Conservation (phyloP, 1,139 yeast genomes). For the Meyerozyma athensensis region DNA sequence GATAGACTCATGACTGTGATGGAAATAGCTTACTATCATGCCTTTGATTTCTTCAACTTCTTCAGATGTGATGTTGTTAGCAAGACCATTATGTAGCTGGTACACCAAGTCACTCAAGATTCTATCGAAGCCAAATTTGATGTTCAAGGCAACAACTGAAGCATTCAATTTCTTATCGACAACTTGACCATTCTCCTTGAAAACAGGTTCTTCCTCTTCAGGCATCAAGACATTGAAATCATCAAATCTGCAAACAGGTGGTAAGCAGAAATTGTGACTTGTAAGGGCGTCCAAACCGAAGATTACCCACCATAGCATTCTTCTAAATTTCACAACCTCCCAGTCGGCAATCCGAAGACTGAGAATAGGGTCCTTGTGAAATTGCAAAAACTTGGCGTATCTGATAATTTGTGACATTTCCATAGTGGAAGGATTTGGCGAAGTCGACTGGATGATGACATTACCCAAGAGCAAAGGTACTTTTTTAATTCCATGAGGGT, state of each 20-base stretch:
- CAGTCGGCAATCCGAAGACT: conserved; percentile 45
- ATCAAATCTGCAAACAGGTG: conserved; percentile 50
- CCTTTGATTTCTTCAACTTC: conserved; percentile 42
- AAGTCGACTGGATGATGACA: conserved; percentile 50
- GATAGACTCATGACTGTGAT: conserved; percentile 45
- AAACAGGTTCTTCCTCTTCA: conserved; percentile 39
- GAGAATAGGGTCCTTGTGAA: conserved; percentile 55
- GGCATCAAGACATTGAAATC: conserved; percentile 58
- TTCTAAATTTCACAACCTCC: conserved; percentile 46
- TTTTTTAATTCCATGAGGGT: conserved; percentile 49
- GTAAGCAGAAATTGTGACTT: conserved; percentile 52
- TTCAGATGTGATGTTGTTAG: conserved; percentile 29
- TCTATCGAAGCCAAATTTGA: conserved; percentile 49
- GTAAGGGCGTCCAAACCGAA: conserved; percentile 56
- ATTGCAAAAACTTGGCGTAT: conserved; percentile 50
- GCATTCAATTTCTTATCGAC: conserved; percentile 28
- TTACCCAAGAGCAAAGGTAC: conserved; percentile 45
- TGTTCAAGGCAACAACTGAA: conserved; percentile 42
- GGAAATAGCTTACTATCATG: conserved; percentile 46
- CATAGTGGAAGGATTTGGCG: conserved; percentile 53
- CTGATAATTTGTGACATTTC: conserved; percentile 45
- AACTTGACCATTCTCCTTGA: conserved; percentile 19
- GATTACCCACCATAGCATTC: conserved; percentile 64
- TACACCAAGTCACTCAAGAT: conserved; percentile 50
- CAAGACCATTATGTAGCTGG: conserved; percentile 37